phyloP scores from a whole-genome alignment of 2,329 filamentous ascomycete genomes.

The Fusarium sp. region DNA sequence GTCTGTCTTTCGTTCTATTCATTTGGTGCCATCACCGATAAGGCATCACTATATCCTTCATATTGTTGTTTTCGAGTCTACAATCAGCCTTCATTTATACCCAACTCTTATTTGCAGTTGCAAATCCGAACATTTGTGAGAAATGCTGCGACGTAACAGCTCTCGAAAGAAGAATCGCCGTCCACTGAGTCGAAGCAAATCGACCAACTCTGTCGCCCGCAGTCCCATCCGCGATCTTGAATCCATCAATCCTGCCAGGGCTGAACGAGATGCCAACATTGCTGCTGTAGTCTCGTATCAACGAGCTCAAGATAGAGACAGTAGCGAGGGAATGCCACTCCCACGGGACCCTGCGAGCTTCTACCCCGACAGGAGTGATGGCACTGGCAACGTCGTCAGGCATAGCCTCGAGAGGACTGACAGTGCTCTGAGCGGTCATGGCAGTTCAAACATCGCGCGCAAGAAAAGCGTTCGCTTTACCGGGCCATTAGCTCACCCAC shows the following conservation, averaged over 20 bases:
- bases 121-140: conserved; percentile 9
- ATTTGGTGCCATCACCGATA: conserved; percentile 3
- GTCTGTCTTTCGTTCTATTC: neutral
- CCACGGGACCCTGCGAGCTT: conserved; percentile 40
- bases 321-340: conserved; percentile 17
- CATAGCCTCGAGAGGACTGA: conserved; percentile 19
- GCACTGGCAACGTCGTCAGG: conserved; percentile 24
- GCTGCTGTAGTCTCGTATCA: conserved; percentile 70
- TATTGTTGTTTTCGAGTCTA: neutral
- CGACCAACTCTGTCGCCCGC: conserved; percentile 55
- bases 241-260: conserved; percentile 59
- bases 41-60: conserved; percentile 13
- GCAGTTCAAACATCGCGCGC: conserved; percentile 45
- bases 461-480: conserved; percentile 68
- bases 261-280: conserved; percentile 68
- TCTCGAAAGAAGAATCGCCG: conserved; percentile 53
- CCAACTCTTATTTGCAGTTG: neutral
- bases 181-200: conserved; percentile 62
- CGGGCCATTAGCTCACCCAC: conserved; percentile 45
- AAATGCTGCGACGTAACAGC: conserved; percentile 63
- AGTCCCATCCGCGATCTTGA: conserved; percentile 56
- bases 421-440: conserved; percentile 32
- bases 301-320: conserved; percentile 56
- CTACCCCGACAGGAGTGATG: conserved; percentile 34
- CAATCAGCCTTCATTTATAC: neutral